These are phyloP conservation scores for Triglochin maritima DNA, from an alignment of 106 monocot species.

Conservation along the genomic window DNA sequence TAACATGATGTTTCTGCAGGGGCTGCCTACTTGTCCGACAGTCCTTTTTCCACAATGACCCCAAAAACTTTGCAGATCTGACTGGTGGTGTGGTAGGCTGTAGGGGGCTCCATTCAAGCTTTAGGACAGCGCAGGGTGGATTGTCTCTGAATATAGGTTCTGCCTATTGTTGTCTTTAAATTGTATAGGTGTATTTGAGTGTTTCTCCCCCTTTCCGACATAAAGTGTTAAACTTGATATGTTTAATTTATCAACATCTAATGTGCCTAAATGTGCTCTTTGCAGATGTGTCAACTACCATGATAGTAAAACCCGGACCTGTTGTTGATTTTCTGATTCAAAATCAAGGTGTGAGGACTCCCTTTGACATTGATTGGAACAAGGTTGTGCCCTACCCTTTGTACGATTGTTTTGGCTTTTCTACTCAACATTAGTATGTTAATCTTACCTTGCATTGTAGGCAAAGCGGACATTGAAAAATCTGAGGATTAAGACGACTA, in stretches of 20 bases:
- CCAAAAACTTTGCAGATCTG: slow-evolving; percentile 45
- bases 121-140: slow-evolving; percentile 53
- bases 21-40: slow-evolving; percentile 92
- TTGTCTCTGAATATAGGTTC: slow-evolving; percentile 81
- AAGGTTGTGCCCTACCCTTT: background rate
- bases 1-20: slow-evolving; percentile 20
- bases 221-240: background rate
- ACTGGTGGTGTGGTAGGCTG: slow-evolving; percentile 83
- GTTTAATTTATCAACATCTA: background rate
- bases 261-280: background rate
- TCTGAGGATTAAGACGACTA: slow-evolving; percentile 59
- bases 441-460: background rate
- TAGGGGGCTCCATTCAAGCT: slow-evolving; percentile 86
- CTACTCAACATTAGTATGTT: background rate
- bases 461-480: slow-evolving; percentile 33
- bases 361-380: slow-evolving; percentile 10
- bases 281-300: slow-evolving; percentile 20
- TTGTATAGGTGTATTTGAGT: too few species aligned
- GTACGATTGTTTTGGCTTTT: background rate
- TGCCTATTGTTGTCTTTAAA: too few species aligned
- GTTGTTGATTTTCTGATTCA: slow-evolving; percentile 12
- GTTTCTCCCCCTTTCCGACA: too few species aligned
- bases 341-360: slow-evolving; percentile 9
- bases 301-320: slow-evolving; percentile 16
- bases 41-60: slow-evolving; percentile 71